These are phyloP conservation scores for Trypanosoma congolense DNA, from an alignment of 208 protist species.

Conservation along the genomic window DNA sequence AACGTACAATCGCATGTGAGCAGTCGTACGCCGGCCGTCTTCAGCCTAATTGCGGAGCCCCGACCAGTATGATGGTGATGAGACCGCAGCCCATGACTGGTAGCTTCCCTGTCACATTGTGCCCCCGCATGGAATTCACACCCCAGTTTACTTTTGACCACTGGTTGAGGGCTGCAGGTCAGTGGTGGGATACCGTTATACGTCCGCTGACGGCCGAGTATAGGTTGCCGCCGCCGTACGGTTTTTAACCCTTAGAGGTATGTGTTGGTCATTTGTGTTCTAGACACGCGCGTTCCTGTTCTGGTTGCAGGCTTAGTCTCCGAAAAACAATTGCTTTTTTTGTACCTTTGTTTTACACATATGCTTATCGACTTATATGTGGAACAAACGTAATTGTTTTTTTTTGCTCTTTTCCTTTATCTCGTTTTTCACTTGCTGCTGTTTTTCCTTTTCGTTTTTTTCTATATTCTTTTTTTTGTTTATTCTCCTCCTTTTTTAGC, in stretches of 20 bases:
- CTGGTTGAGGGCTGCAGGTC: constrained; percentile 14
- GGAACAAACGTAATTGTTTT: constrained; percentile 7
- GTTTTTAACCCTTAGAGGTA: background rate
- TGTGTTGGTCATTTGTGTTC: constrained; percentile 11
- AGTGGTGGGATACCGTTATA: constrained; percentile 19
- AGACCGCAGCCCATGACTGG: constrained; percentile 1
- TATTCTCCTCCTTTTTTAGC: constrained; percentile 2
- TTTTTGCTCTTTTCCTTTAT: constrained; percentile 16
- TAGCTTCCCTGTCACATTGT: background rate
- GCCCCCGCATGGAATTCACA: constrained; percentile 18
- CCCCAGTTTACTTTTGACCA: constrained; percentile 5
- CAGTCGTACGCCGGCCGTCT: constrained; percentile 23
- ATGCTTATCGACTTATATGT: constrained; percentile 3
- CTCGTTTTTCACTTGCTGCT: background rate
- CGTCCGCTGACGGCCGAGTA: constrained; percentile 11
- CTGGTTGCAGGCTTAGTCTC: no score
- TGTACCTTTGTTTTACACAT: constrained; percentile 6
- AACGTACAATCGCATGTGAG: constrained; percentile 36
- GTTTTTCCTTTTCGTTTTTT: background rate
- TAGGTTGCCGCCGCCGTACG: constrained; percentile 11
- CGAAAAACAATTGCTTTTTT: constrained; percentile 12
- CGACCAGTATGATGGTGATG: background rate
- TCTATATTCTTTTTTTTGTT: background rate
- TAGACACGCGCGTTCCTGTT: background rate
- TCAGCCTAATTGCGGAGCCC: background rate